A percentile compares a stretch with the other conserved stretches of the same genome.
Conservation (phyloP, 345 rosid genomes). For the Eucalyptus caleyi region DNA sequence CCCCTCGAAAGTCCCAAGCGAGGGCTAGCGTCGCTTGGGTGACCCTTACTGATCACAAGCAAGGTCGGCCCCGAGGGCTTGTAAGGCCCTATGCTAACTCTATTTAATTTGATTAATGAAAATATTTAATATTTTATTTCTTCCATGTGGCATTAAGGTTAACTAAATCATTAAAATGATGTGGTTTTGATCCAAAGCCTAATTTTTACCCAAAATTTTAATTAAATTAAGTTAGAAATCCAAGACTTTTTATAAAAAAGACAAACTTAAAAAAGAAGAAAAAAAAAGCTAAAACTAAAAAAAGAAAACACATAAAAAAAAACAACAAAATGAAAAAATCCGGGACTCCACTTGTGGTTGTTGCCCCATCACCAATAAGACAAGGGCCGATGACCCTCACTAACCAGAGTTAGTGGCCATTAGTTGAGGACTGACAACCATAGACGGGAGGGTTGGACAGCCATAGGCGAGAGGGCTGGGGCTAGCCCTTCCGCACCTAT, state of each 20-base stretch:
- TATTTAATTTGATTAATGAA: rapidly evolving
- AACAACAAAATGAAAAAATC: too few relatives aligned
- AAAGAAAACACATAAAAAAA: too few relatives aligned
- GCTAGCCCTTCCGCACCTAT: rapidly evolving
- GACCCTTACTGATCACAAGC: rapidly evolving
- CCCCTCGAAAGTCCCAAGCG: rapidly evolving
- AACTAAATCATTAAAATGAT: too few relatives aligned
- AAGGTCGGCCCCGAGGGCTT: too few relatives aligned
- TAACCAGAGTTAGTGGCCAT: too few relatives aligned
- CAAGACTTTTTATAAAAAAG: neutral
- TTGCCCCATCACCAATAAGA: rapidly evolving
- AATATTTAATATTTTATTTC: too few relatives aligned
- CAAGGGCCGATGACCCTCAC: too few relatives aligned
- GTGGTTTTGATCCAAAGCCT: rapidly evolving
- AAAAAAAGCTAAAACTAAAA: neutral
- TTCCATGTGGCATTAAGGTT: rapidly evolving
- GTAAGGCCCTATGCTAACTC: rapidly evolving
- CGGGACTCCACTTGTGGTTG: rapidly evolving
- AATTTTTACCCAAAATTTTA: neutral
- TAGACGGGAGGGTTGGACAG: rapidly evolving
- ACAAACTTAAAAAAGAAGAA: too few relatives aligned
- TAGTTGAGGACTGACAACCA: too few relatives aligned
- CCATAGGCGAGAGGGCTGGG: rapidly evolving
- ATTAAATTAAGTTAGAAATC: neutral
- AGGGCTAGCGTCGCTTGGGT: too few relatives aligned